Evolutionary conservation across 2,329 filamentous ascomycete species (phyloP), one percentile per base, ranked within the genome.

Genomic region (Xylaria sp.): DNA sequence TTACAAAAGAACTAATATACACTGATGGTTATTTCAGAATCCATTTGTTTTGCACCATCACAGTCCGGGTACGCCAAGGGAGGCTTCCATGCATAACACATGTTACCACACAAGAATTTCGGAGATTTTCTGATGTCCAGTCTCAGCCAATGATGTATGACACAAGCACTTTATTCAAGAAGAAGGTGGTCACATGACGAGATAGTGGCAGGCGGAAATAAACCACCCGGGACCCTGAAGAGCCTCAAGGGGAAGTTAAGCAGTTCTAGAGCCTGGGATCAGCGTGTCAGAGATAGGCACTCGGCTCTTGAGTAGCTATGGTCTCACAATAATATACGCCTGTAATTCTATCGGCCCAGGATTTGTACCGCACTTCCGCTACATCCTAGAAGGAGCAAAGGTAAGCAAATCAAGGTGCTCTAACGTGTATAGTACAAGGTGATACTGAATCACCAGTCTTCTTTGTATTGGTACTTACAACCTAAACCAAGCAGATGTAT

Each of bases 151-250:
- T 15, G 33, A 25, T 28, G 7, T 33, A n/a, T 15, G 18, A 36
- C 36, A 54, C 28, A 54, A 15, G 33, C 23, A 1, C 15, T 31
- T 20, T 18, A 28, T 33, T 10, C n/a, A 10, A 33, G n/a, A 2
- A 54, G 28, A 54, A 36, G 18, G 51, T n/a, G 15, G 28, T 54
- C 51, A 54, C 51, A 54, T 54, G 51, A 54, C 51, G 51, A 54
- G 51, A 33, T 20, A 2, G 51, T 54, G 51, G 18, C 49, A 33
- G 18, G 28, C 15, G 8, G 18, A 23, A 20, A 55, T 15, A 20
- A 10, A 55, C 18, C 18, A 33, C 15, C 52, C 52, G 15, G 18
- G 28, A n/a, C 18, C 28, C 28, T 36, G 25, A 31, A 55, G 52
- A 55, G 52, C 52, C 52, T 28, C 52, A 55, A 33, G 15, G 18